Conservation (phyloP, 176 grass and related monocot genomes). For the Oryza longistaminata region DNA sequence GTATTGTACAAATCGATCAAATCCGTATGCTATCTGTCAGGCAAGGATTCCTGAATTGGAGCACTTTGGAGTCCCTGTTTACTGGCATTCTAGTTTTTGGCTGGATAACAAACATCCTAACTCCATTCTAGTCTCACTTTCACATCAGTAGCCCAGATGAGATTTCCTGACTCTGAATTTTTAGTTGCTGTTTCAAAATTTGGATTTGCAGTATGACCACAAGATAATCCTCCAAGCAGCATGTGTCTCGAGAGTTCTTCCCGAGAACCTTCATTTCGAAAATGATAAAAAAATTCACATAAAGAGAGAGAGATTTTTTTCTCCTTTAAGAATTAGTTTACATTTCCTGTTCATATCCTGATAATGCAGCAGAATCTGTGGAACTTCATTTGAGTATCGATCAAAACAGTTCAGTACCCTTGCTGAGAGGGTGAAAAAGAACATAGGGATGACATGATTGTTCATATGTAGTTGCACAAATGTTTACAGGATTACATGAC, state of each 20-base stretch:
- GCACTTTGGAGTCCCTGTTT: not conserved
- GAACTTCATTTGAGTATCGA: not conserved
- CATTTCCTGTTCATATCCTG: not conserved
- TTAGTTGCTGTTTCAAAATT: too few relatives aligned
- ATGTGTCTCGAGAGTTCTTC: not conserved
- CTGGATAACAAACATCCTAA: too few relatives aligned
- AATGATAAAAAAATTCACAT: not conserved
- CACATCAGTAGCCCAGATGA: not conserved
- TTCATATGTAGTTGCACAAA: not conserved
- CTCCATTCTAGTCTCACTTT: too few relatives aligned
- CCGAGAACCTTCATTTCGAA: not conserved
- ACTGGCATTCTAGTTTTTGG: too few relatives aligned
- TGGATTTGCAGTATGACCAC: not conserved
- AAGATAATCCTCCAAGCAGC: not conserved
- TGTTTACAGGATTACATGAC: slow-evolving; percentile 1
- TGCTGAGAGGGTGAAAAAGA: not conserved
- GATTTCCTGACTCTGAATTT: not conserved
- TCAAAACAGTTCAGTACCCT: not conserved
- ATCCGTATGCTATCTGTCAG: too few relatives aligned
- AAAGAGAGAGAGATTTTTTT: not conserved
- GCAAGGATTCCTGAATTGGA: too few relatives aligned
- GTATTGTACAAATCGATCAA: not conserved
- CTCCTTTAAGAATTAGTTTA: too few relatives aligned
- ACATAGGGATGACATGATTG: not conserved
- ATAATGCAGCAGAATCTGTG: not conserved